These are phyloP conservation scores for Microsporum ferrugineum DNA, from an alignment of 2,329 filamentous ascomycete species.

Conservation along the genomic window DNA sequence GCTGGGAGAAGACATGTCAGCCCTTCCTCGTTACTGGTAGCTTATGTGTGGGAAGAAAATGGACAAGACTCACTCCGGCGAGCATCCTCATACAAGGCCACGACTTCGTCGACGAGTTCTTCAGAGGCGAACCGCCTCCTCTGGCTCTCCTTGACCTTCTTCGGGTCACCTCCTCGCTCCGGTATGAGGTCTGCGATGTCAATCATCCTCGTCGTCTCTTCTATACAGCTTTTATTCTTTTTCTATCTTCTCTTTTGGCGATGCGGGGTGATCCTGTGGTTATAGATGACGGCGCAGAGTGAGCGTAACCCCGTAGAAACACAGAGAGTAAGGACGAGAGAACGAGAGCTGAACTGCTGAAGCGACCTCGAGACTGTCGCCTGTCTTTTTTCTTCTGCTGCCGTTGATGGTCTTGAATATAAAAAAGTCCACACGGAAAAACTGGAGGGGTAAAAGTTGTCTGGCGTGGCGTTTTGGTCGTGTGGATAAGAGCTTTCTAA, in stretches of 20 bases:
- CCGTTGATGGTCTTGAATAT: neutral
- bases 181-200: conserved; percentile 68
- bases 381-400: neutral
- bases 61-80: conserved; percentile 49
- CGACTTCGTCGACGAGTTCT: conserved; percentile 81
- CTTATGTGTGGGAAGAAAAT: neutral
- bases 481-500: neutral
- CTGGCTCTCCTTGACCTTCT: conserved; percentile 86
- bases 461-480: neutral
- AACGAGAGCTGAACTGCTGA: neutral
- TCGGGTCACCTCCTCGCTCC: conserved; percentile 82
- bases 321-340: neutral
- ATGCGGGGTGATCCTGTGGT: neutral
- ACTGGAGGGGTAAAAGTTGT: conserved; percentile 1
- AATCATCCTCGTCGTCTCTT: conserved; percentile 45
- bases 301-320: neutral
- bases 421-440: neutral
- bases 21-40: neutral
- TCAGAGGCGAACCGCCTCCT: conserved; percentile 67
- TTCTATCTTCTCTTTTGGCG: neutral
- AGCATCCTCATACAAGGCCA: conserved; percentile 75
- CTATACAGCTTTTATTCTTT: neutral
- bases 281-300: neutral
- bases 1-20: conserved; percentile 33
- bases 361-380: neutral